These are phyloP conservation scores for Fusarium virguliforme DNA, from an alignment of 2,329 filamentous ascomycete genomes.

Conservation along the genomic window DNA sequence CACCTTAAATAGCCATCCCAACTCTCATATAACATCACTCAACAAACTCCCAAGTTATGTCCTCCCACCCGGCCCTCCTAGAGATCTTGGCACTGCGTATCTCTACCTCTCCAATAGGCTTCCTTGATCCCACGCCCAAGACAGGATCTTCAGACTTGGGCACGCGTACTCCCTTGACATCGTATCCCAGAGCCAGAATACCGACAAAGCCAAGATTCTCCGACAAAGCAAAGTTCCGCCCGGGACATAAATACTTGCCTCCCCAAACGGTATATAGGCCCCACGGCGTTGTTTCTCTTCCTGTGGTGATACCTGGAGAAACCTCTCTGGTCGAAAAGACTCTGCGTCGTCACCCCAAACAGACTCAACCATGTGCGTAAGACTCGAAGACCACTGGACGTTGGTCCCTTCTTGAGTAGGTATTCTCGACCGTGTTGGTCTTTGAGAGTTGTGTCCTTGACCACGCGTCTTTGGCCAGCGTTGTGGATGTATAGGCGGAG, in stretches of 20 bases:
- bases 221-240: slow-evolving; percentile 18
- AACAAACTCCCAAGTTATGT: slow-evolving; percentile 1
- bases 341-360: slow-evolving; percentile 22
- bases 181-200: slow-evolving; percentile 14
- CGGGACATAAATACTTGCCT: slow-evolving; percentile 28
- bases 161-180: slow-evolving; percentile 10
- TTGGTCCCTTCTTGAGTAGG: slow-evolving; percentile 21
- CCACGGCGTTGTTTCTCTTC: slow-evolving; percentile 16
- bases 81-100: neutral
- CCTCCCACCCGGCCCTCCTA: neutral
- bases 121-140: neutral
- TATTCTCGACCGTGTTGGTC: slow-evolving; percentile 19
- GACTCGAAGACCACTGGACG: slow-evolving; percentile 20
- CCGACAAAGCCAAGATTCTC: slow-evolving; percentile 23
- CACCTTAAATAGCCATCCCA: neutral
- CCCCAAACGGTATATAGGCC: slow-evolving; percentile 32
- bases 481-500: slow-evolving; percentile 14
- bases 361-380: slow-evolving; percentile 11
- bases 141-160: slow-evolving; percentile 15
- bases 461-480: slow-evolving; percentile 12
- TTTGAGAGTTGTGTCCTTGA: slow-evolving; percentile 18
- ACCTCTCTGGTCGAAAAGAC: slow-evolving; percentile 8
- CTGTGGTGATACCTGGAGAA: slow-evolving; percentile 2
- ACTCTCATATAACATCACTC: neutral
- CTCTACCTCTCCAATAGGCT: neutral